phyloP scores from a whole-genome alignment of 2,329 filamentous ascomycete genomes.

The Eurotiales sp. region DNA sequence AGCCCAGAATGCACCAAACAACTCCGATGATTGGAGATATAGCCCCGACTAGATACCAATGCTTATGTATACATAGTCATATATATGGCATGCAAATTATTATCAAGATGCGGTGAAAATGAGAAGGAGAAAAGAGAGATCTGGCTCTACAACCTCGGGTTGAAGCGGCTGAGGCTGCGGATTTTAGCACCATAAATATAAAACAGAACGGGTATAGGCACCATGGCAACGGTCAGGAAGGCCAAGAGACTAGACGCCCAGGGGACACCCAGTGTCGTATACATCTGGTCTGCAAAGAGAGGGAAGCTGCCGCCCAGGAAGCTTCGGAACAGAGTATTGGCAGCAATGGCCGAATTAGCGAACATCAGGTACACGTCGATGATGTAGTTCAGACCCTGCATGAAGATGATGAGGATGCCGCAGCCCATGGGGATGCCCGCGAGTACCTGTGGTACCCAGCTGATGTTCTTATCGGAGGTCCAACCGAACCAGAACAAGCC shows the following conservation, averaged over 20 bases:
- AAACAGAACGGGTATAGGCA: conserved; percentile 49
- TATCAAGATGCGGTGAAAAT: too few species aligned
- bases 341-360: conserved; percentile 39
- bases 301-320: conserved; percentile 33
- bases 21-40: too few species aligned
- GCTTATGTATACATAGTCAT: too few species aligned
- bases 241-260: conserved; percentile 39
- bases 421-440: conserved; percentile 43
- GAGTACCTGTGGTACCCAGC: conserved; percentile 46
- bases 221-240: conserved; percentile 36
- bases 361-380: conserved; percentile 40
- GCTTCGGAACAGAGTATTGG: conserved; percentile 35
- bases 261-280: conserved; percentile 33
- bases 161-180: conserved; percentile 40
- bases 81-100: too few species aligned
- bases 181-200: conserved; percentile 46
- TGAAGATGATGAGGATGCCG: conserved; percentile 42
- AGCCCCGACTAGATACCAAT: too few species aligned
- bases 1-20: too few species aligned
- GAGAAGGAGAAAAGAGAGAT: not conserved
- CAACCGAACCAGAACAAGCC: conserved; percentile 52
- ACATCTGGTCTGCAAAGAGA: conserved; percentile 37
- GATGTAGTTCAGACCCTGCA: conserved; percentile 42
- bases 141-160: conserved; percentile 16
- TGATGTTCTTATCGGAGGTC: conserved; percentile 40